Conservation (phyloP, 352 stramenopile genomes). For the Globisporangium okanoganense region DNA sequence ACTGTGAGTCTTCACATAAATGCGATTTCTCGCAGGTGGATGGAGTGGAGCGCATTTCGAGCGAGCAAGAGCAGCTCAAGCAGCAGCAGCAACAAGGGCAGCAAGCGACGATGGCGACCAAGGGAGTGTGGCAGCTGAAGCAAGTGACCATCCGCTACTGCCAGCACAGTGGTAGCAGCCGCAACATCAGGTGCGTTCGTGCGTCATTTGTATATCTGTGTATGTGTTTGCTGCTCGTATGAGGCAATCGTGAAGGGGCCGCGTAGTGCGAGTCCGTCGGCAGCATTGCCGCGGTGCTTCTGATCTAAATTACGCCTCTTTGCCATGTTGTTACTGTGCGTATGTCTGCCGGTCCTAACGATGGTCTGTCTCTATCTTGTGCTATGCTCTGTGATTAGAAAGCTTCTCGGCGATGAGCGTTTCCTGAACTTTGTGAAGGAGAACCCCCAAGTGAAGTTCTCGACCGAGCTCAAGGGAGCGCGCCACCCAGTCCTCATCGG, state of each 20-base stretch:
- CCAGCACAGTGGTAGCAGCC: slow-evolving; percentile 74
- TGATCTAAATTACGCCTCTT: neutral
- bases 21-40: neutral
- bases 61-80: neutral
- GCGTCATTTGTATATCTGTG: neutral
- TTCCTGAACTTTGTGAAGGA: slow-evolving; percentile 85
- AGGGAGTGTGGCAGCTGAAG: slow-evolving; percentile 76
- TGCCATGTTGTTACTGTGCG: neutral
- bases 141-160: slow-evolving; percentile 81
- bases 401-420: slow-evolving; percentile 68
- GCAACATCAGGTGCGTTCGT: slow-evolving; percentile 48
- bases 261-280: neutral
- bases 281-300: neutral
- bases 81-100: slow-evolving; percentile 7
- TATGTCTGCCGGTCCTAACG: neutral
- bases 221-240: neutral
- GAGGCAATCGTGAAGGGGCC: neutral
- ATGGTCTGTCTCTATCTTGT: neutral
- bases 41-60: slow-evolving; percentile 9
- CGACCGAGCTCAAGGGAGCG: slow-evolving; percentile 82
- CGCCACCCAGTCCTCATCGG: slow-evolving; percentile 78
- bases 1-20: neutral
- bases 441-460: slow-evolving; percentile 83
- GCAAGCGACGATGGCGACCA: slow-evolving; percentile 51
- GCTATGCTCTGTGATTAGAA: slow-evolving; percentile 14